Evolutionary conservation across 2,329 filamentous ascomycete genomes (phyloP).

Genomic region (Fusarium sp.): DNA sequence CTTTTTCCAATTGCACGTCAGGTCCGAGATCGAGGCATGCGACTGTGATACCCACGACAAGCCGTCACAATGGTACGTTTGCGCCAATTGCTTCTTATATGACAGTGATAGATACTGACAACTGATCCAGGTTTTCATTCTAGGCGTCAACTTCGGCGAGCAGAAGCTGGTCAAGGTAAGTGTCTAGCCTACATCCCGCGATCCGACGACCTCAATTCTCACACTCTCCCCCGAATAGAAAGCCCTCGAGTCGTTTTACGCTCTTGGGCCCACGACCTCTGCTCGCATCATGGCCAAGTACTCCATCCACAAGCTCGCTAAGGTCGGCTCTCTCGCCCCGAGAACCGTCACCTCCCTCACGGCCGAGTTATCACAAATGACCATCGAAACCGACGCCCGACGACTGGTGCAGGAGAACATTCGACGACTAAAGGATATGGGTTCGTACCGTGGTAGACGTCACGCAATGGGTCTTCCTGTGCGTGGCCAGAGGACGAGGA

Average conservation of each 20-base stretch:
- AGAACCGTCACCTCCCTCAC: slow-evolving; percentile 86
- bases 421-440: slow-evolving; percentile 86
- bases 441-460: slow-evolving; percentile 85
- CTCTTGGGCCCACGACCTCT: slow-evolving; percentile 78
- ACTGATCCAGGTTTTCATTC: slow-evolving; percentile 77
- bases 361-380: slow-evolving; percentile 89
- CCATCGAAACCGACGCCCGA: slow-evolving; percentile 89
- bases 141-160: slow-evolving; percentile 89
- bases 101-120: not conserved
- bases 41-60: slow-evolving; percentile 35
- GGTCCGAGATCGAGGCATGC: slow-evolving; percentile 37
- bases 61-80: slow-evolving; percentile 40
- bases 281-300: slow-evolving; percentile 86
- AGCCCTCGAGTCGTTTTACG: slow-evolving; percentile 87
- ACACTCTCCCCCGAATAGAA: slow-evolving; percentile 57
- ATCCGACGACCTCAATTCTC: slow-evolving; percentile 10
- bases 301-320: slow-evolving; percentile 86
- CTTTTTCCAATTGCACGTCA: slow-evolving; percentile 35
- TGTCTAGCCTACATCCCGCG: not conserved
- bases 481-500: slow-evolving; percentile 88
- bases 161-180: slow-evolving; percentile 83
- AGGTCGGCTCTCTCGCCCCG: slow-evolving; percentile 78
- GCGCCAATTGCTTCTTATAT: not conserved
- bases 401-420: slow-evolving; percentile 88
- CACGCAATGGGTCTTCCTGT: slow-evolving; percentile 95